Evolutionary conservation across 306 rosid species (phyloP).

Genomic region (Ziziphus jujuba): DNA sequence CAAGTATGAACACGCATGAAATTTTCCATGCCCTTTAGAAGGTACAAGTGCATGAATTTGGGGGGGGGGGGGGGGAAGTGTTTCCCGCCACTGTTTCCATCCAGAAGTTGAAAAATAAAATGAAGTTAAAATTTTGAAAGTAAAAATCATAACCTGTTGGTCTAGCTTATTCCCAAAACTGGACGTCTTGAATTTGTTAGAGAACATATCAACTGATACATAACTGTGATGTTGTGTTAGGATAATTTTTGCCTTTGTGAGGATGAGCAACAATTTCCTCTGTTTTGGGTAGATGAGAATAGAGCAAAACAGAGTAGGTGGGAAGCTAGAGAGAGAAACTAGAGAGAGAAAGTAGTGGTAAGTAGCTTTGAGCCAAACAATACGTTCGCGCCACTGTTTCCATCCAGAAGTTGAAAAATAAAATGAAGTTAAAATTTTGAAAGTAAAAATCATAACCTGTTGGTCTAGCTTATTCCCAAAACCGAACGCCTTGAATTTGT

Average conservation of each 20-base stretch:
- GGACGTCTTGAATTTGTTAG: slow-evolving; percentile 34
- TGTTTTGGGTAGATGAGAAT: too few relatives aligned
- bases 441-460: slow-evolving; percentile 34
- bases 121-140: background rate
- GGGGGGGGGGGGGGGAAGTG: background rate
- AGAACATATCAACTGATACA: slow-evolving; percentile 32
- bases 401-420: too few relatives aligned
- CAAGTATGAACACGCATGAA: background rate
- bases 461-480: slow-evolving; percentile 34
- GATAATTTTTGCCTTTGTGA: too few relatives aligned
- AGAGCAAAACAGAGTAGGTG: too few relatives aligned
- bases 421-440: too few relatives aligned
- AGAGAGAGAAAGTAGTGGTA: too few relatives aligned
- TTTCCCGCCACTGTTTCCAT: background rate
- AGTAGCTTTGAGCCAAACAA: too few relatives aligned
- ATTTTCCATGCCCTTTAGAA: background rate
- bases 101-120: too few relatives aligned
- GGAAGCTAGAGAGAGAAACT: too few relatives aligned
- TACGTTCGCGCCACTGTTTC: background rate
- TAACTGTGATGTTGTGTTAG: too few relatives aligned
- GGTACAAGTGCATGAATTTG: background rate
- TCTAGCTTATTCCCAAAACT: slow-evolving; percentile 33
- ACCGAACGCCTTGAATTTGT: slow-evolving; percentile 34
- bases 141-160: slow-evolving; percentile 34
- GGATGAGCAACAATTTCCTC: too few relatives aligned